A percentile compares a stretch with the other conserved stretches of the same genome.
Conservation (phyloP, 768 basidiomycete species). For the Gautieria morchelliformis region DNA sequence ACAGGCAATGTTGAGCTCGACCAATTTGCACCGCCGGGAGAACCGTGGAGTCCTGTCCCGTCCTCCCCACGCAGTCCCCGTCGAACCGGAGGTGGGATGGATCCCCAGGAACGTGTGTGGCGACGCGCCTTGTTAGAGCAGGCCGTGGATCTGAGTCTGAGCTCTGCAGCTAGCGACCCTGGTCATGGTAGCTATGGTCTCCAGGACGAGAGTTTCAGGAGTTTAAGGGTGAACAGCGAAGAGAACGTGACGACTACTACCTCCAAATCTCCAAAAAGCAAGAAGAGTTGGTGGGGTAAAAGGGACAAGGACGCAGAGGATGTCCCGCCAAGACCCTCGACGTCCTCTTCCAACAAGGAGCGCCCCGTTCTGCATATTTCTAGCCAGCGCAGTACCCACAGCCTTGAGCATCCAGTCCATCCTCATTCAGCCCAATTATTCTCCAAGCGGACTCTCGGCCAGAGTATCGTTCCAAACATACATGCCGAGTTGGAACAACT, state of each 20-base stretch:
- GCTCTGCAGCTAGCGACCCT: not conserved
- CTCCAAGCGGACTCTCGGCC: not conserved
- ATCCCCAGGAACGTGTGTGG: constrained; percentile 59
- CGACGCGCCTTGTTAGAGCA: constrained; percentile 65
- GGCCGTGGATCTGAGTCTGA: constrained; percentile 49
- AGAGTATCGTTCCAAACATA: constrained; percentile 5
- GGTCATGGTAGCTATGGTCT: not conserved
- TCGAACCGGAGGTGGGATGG: constrained; percentile 17
- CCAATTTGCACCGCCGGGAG: constrained; percentile 6
- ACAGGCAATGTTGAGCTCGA: constrained; percentile 5
- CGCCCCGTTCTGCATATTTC: not conserved
- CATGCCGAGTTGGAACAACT: not conserved
- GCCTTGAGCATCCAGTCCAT: not conserved
- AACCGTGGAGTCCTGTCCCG: constrained; percentile 4
- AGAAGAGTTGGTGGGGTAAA: constrained; percentile 4
- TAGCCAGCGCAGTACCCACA: not conserved
- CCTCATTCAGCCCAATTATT: not conserved
- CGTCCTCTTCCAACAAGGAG: constrained; percentile 7
- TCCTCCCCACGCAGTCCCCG: not conserved
- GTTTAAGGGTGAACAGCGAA: not conserved
- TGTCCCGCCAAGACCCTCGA: constrained; percentile 1
- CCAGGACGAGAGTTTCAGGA: not conserved
- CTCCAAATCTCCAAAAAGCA: not conserved
- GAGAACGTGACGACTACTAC: not conserved
- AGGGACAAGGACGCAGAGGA: not conserved